Conservation (phyloP, 768 basidiomycete genomes). For the Tylopilus felleus region DNA sequence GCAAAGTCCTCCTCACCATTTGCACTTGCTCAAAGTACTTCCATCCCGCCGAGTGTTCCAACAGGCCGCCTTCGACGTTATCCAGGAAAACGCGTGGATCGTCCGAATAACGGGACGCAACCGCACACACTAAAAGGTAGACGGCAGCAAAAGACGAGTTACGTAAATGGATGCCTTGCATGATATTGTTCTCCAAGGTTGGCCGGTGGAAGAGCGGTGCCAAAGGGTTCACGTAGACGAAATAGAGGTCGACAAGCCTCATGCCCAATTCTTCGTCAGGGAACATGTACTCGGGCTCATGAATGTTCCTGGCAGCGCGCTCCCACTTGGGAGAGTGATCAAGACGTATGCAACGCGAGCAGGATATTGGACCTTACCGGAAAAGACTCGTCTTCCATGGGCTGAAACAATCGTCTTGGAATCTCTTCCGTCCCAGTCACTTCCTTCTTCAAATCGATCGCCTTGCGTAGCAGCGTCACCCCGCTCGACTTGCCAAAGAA, state of each 20-base stretch:
- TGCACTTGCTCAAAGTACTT: slow-evolving; percentile 51
- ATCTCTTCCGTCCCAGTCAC: slow-evolving; percentile 40
- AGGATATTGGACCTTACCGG: slow-evolving; percentile 25
- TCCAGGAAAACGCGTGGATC: slow-evolving; percentile 54
- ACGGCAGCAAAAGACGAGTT: slow-evolving; percentile 54
- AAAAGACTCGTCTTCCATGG: neutral
- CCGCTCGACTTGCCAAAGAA: slow-evolving; percentile 44
- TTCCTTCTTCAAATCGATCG: slow-evolving; percentile 58
- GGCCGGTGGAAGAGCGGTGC: slow-evolving; percentile 72
- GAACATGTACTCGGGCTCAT: slow-evolving; percentile 38
- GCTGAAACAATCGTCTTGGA: neutral
- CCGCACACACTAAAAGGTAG: slow-evolving; percentile 69
- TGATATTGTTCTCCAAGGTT: slow-evolving; percentile 53
- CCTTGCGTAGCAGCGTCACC: slow-evolving; percentile 41
- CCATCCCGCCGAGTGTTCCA: slow-evolving; percentile 50
- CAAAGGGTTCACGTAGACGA: slow-evolving; percentile 51
- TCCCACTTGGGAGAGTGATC: slow-evolving; percentile 25
- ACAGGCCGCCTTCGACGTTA: slow-evolving; percentile 23
- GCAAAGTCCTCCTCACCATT: slow-evolving; percentile 53
- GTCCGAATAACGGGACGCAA: slow-evolving; percentile 52
- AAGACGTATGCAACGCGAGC: neutral
- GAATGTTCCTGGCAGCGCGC: slow-evolving; percentile 15
- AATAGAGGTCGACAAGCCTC: slow-evolving; percentile 62
- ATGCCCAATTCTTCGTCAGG: slow-evolving; percentile 50
- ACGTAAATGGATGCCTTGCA: slow-evolving; percentile 45